Conservation (phyloP, 257 asterid genomes). For the Leptodermis oblonga region DNA sequence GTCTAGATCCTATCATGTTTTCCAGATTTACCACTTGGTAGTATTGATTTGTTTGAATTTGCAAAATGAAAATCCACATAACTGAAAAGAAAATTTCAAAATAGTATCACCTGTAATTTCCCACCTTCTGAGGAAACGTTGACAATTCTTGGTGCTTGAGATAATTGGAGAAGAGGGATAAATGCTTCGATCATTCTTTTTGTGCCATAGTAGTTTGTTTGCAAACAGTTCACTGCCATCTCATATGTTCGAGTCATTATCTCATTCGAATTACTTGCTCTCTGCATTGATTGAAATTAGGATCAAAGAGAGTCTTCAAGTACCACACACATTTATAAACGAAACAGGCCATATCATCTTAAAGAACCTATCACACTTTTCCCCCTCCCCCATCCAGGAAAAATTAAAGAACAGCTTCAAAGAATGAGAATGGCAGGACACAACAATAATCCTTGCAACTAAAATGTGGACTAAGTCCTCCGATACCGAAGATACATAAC, state of each 20-base stretch:
- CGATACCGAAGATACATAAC: not conserved
- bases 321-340: not conserved
- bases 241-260: conserved; percentile 29
- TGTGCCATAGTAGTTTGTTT: conserved; percentile 48
- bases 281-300: not conserved
- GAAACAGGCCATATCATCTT: no score
- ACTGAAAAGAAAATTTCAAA: not conserved
- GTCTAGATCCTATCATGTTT: no score
- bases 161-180: conserved; percentile 48
- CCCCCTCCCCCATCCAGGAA: no score
- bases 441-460: not conserved
- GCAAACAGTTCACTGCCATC: conserved; percentile 37
- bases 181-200: conserved; percentile 38
- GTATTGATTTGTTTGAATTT: not conserved
- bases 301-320: not conserved
- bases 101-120: conserved; percentile 26
- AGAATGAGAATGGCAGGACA: no score
- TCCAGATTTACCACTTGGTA: no score
- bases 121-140: conserved; percentile 55
- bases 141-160: conserved; percentile 58
- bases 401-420: no score
- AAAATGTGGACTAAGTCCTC: not conserved
- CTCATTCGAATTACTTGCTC: conserved; percentile 18
- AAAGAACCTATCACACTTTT: no score
- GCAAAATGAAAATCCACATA: not conserved